Conservation (phyloP, 1,284 basidiomycete species). For the Thelephora terrestris region DNA sequence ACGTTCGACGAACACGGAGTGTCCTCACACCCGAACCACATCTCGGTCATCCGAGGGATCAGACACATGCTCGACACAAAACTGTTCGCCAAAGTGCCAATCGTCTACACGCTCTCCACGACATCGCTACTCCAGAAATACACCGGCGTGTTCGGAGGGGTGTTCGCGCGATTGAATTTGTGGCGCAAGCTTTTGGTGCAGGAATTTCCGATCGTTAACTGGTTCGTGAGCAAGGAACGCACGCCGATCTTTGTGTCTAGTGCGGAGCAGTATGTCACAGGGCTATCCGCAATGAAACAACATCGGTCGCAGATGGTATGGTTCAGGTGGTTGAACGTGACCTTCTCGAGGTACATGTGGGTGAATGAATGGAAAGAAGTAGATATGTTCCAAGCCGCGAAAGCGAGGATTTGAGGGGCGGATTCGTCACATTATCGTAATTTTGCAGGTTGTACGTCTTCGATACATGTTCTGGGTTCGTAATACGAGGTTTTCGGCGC, state of each 20-base stretch:
- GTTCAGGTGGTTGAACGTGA: slow-evolving; percentile 83
- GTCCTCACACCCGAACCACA: slow-evolving; percentile 87
- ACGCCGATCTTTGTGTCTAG: slow-evolving; percentile 44
- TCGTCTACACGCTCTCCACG: slow-evolving; percentile 52
- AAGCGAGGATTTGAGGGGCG: no score
- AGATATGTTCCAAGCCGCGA: neutral
- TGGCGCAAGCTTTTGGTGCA: slow-evolving; percentile 7
- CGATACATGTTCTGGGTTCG: no score
- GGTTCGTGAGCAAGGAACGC: slow-evolving; percentile 4
- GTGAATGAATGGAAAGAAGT: slow-evolving; percentile 64
- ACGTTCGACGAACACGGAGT: slow-evolving; percentile 85
- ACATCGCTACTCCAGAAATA: slow-evolving; percentile 54
- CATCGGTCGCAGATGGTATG: slow-evolving; percentile 79
- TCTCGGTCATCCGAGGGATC: slow-evolving; percentile 56
- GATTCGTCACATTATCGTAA: no score
- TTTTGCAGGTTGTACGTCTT: no score
- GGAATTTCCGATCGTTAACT: neutral
- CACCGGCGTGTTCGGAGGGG: slow-evolving; percentile 36
- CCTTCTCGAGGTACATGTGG: slow-evolving; percentile 90
- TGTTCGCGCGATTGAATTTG: slow-evolving; percentile 36
- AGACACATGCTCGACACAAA: slow-evolving; percentile 28
- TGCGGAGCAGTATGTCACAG: slow-evolving; percentile 42
- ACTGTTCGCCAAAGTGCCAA: slow-evolving; percentile 22
- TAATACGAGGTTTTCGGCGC: no score
- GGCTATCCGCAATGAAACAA: slow-evolving; percentile 61